These are phyloP conservation scores for Ogataea philodendri DNA, from an alignment of 805 yeast genomes.

Conservation along the genomic window DNA sequence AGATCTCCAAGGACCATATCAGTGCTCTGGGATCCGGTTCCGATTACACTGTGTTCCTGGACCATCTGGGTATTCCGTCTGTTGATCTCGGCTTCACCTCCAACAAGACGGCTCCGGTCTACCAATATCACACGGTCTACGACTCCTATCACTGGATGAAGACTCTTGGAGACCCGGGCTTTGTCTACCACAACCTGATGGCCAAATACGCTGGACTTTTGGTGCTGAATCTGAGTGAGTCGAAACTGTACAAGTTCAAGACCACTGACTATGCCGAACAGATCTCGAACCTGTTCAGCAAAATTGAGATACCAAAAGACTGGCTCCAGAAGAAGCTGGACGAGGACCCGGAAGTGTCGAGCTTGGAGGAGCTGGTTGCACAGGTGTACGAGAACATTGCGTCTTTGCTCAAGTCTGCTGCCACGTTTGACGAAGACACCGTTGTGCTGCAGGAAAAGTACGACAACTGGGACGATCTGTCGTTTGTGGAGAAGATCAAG, in stretches of 20 bases:
- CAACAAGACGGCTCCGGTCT: constrained; percentile 51
- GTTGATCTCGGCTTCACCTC: constrained; percentile 55
- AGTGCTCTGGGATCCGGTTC: constrained; percentile 64
- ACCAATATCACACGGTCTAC: constrained; percentile 75
- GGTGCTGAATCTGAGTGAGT: constrained; percentile 47
- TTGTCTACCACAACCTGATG: constrained; percentile 54
- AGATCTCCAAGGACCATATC: constrained; percentile 35
- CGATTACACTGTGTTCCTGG: constrained; percentile 62
- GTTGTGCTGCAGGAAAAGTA: constrained; percentile 23
- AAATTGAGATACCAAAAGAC: constrained; percentile 26
- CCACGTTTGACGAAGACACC: constrained; percentile 28
- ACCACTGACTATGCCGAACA: constrained; percentile 48
- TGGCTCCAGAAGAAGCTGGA: constrained; percentile 21
- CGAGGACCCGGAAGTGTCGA: not conserved
- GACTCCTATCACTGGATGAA: constrained; percentile 74
- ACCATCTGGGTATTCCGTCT: constrained; percentile 59
- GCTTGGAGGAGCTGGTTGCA: constrained; percentile 27
- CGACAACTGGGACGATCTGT: constrained; percentile 25
- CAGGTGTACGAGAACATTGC: constrained; percentile 30
- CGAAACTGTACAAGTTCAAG: constrained; percentile 44
- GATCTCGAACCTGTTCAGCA: constrained; percentile 49
- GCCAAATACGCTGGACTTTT: constrained; percentile 53
- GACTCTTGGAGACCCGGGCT: constrained; percentile 59
- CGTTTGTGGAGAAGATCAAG: constrained; percentile 29
- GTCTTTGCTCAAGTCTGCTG: constrained; percentile 24